Percentiles rank a stretch among this genome's conserved stretches.
Conservation (phyloP, 768 basidiomycete genomes). For the Mycena indigotica region DNA sequence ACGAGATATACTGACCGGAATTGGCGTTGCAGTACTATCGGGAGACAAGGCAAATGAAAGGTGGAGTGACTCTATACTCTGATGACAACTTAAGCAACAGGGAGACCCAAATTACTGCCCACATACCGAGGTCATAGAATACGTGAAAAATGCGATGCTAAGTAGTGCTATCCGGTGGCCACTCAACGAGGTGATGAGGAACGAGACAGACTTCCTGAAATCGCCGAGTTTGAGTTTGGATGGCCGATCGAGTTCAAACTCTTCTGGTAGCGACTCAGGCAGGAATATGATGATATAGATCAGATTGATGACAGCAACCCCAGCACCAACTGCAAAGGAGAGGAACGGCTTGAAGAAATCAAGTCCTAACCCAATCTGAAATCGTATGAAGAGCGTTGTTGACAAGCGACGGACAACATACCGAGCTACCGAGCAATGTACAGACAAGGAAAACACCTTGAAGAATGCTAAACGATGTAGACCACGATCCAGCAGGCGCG, state of each 20-base stretch:
- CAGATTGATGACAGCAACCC: conserved; percentile 8
- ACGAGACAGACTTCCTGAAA: conserved; percentile 16
- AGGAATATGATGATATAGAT: conserved; percentile 17
- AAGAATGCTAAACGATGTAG: conserved; percentile 15
- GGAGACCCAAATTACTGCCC: background rate
- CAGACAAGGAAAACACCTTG: conserved; percentile 17
- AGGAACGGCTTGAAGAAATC: conserved; percentile 16
- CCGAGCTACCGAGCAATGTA: conserved; percentile 13
- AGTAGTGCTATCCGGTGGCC: conserved; percentile 9
- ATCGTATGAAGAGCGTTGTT: background rate
- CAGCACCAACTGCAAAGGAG: conserved; percentile 6
- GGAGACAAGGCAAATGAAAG: conserved; percentile 4
- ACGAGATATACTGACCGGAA: background rate
- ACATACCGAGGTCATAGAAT: conserved; percentile 19
- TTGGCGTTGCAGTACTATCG: background rate
- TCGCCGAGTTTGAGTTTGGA: conserved; percentile 11
- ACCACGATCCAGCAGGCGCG: conserved; percentile 21
- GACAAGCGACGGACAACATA: background rate
- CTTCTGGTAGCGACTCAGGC: conserved; percentile 20
- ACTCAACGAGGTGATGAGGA: conserved; percentile 4
- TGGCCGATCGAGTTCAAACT: conserved; percentile 6
- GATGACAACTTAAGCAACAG: background rate
- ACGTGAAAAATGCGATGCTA: conserved; percentile 16
- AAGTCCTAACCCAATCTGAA: conserved; percentile 12
- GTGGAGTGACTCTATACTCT: conserved; percentile 13